Evolutionary conservation across 1,284 basidiomycete species (phyloP).

Genomic region (Apiotrichum akiyoshidainum): DNA sequence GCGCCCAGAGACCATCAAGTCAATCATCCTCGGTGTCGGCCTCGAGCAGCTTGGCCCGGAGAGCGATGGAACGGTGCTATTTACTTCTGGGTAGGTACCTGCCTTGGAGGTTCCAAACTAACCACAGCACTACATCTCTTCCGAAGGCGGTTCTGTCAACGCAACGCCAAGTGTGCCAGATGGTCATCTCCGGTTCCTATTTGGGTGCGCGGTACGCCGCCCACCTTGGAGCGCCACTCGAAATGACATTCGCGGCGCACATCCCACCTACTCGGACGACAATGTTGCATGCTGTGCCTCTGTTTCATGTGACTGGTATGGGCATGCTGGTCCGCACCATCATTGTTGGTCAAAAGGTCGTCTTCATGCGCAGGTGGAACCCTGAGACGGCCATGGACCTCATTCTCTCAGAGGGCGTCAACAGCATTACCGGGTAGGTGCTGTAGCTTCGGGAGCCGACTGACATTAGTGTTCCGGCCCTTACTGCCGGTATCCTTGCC

Average conservation of each 20-base stretch:
- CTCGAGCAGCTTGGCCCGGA: slow-evolving; percentile 32
- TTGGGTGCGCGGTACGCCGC: slow-evolving; percentile 33
- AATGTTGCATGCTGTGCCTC: slow-evolving; percentile 38
- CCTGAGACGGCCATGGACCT: slow-evolving; percentile 30
- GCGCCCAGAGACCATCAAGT: not conserved
- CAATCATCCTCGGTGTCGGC: slow-evolving; percentile 1
- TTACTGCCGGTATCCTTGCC: slow-evolving; percentile 35
- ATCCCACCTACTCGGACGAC: slow-evolving; percentile 17
- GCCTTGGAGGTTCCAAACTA: slow-evolving; percentile 29
- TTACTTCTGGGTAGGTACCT: slow-evolving; percentile 27
- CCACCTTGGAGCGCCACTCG: slow-evolving; percentile 28
- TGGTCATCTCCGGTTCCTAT: slow-evolving; percentile 31
- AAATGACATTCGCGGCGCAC: slow-evolving; percentile 29
- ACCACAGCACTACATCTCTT: slow-evolving; percentile 24
- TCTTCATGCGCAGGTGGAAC: slow-evolving; percentile 37
- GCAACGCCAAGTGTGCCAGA: slow-evolving; percentile 37
- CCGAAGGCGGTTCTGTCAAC: slow-evolving; percentile 46
- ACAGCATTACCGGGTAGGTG: slow-evolving; percentile 27
- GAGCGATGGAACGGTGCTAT: slow-evolving; percentile 43
- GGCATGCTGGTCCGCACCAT: slow-evolving; percentile 38
- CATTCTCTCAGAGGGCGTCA: slow-evolving; percentile 35
- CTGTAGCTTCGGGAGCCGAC: no score
- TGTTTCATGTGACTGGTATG: slow-evolving; percentile 48
- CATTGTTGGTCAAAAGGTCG: slow-evolving; percentile 35
- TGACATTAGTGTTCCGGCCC: slow-evolving; percentile 34